Base-by-base conservation (phyloP, 805 yeast genomes). In the Maudiozyma barnettii region DNA sequence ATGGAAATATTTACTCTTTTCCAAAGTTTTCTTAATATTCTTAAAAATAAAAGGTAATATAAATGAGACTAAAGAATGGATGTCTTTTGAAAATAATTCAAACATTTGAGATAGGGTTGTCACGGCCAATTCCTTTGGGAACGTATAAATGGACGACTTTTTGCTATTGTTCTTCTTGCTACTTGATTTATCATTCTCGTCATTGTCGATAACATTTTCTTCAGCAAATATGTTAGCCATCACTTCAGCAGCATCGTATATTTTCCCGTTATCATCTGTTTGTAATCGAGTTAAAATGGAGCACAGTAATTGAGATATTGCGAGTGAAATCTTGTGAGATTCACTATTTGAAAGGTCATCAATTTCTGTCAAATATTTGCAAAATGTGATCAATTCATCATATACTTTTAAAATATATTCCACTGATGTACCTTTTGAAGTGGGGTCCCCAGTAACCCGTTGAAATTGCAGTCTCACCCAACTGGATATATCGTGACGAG, bases 51-150 rank as follows among this genome's bases (percentile, higher is more conserved):
- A 47, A 7, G 63, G 45, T 14, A 65, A 44, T 4, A 69, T 35
- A 4, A 65, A 48, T 6, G 74, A 69, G 1, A 60, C 55, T 37
- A 69, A 57, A 1, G 73, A 65, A 5, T 63, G 55, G 2, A 70
- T 49, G 10, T 62, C 63, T 12, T 59, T 57, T 1, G 67, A 65
- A 53, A 64, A 69, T 1, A 53, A 46, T 47, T 66, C 67, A 46
- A 64, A 63, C 3, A 69, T 45, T 16, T 59, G 62, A 0, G 54
- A 54, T 13, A 70, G 54, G 1, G 63, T 45, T 0, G 60, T 60
- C 36, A 54, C 54, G 7, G 68, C 59, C 20, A 66, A 13, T 23
- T 62, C 58, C 48, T 65, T 68, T 5, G 60, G 54, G 14, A 61
- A 55, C 1, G 62, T 50, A 35, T 52, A 54, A 8, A 45, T 44